A percentile compares a stretch with the other conserved stretches of the same genome.
phyloP scores from a whole-genome alignment of 129 eudicot genomes.

The Arctium minus region DNA sequence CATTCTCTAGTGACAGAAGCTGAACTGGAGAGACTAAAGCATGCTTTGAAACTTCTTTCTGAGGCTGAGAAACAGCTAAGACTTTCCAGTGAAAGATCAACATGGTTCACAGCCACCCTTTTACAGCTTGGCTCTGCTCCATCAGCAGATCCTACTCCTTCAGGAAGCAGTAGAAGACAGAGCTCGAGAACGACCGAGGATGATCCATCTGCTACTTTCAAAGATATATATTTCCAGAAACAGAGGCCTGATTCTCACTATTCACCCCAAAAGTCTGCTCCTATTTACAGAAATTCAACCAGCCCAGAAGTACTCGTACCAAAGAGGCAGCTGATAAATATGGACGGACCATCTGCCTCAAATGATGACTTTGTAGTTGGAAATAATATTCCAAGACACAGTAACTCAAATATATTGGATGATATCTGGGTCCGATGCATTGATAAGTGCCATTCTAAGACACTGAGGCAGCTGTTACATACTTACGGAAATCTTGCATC shows the following conservation, averaged over 20 bases:
- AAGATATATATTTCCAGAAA: constrained; percentile 45
- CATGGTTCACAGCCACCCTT: constrained; percentile 97
- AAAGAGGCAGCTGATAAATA: constrained; percentile 35
- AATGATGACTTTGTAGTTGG: constrained; percentile 35
- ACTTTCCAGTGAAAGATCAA: constrained; percentile 81
- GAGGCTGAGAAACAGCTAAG: constrained; percentile 93
- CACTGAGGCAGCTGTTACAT: constrained; percentile 71
- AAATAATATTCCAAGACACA: constrained; percentile 15
- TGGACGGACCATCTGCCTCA: constrained; percentile 28
- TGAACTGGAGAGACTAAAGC: constrained; percentile 75
- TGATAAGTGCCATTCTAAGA: constrained; percentile 84
- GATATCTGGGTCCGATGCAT: constrained; percentile 84
- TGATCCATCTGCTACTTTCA: constrained; percentile 56
- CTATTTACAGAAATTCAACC: constrained; percentile 32
- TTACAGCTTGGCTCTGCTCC: constrained; percentile 80
- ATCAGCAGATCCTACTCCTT: constrained; percentile 66
- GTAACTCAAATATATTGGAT: constrained; percentile 45
- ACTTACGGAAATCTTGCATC: constrained; percentile 72
- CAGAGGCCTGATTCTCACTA: constrained; percentile 42
- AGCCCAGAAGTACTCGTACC: constrained; percentile 44
- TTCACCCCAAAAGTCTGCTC: constrained; percentile 46
- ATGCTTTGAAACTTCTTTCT: constrained; percentile 83
- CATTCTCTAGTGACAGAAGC: constrained; percentile 58
- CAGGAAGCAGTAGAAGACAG: constrained; percentile 73
- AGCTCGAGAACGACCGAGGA: constrained; percentile 77